Evolutionary conservation across 768 basidiomycete species (phyloP).

Genomic region (Boletus sp.): DNA sequence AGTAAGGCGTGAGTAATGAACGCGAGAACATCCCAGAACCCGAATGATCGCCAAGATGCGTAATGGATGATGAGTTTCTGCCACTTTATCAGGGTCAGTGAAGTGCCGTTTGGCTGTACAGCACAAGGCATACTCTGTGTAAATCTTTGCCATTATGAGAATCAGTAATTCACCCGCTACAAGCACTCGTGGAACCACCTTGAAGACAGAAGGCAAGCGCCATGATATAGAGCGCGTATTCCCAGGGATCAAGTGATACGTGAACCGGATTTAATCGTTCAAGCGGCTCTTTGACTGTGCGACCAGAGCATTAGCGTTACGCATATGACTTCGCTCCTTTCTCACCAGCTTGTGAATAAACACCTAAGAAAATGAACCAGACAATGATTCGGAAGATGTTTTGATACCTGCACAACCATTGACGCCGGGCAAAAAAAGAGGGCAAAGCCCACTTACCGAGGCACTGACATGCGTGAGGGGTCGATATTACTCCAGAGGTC

Average conservation of each 20-base stretch:
- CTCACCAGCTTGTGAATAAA: conserved; percentile 82
- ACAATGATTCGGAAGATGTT: conserved; percentile 74
- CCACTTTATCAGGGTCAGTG: conserved; percentile 42
- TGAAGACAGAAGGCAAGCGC: conserved; percentile 74
- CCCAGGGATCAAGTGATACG: conserved; percentile 70
- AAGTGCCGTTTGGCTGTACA: background rate
- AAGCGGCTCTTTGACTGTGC: conserved; percentile 69
- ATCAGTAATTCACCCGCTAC: conserved; percentile 38
- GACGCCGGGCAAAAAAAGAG: background rate
- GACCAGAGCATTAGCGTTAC: conserved; percentile 1
- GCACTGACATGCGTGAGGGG: conserved; percentile 75
- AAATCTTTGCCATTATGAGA: conserved; percentile 17
- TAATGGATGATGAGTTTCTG: conserved; percentile 69
- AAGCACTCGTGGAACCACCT: conserved; percentile 45
- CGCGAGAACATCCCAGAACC: conserved; percentile 72
- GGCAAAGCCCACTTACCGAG: conserved; percentile 43
- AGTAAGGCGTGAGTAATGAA: conserved; percentile 73
- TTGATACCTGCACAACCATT: conserved; percentile 58
- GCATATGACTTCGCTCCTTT: background rate
- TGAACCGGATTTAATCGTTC: conserved; percentile 60
- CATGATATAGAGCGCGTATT: conserved; percentile 75
- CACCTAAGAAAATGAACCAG: conserved; percentile 74
- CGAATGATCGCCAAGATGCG: conserved; percentile 76
- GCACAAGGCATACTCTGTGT: conserved; percentile 17
- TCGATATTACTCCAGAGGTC: conserved; percentile 72